Percentiles rank a stretch among this genome's conserved stretches.
Conservation (phyloP, 306 rosid species). For the Dalbergia oliveri region DNA sequence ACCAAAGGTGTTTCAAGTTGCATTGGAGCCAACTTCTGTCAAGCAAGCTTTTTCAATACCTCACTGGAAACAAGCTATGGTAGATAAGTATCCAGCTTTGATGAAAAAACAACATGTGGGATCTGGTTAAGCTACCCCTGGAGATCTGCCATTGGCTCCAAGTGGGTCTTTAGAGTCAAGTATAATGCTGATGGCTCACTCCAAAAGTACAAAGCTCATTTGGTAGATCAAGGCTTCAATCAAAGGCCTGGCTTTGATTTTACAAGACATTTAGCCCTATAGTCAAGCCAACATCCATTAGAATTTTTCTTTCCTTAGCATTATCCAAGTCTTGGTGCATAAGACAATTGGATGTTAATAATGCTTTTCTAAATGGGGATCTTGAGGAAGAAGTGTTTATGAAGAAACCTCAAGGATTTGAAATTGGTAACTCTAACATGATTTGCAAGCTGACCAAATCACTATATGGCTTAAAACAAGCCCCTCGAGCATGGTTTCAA, state of each 20-base stretch:
- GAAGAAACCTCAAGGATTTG: not conserved
- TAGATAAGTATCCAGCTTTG: not conserved
- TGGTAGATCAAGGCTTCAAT: not conserved
- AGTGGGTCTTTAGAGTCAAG: too few species aligned
- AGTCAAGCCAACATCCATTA: not conserved
- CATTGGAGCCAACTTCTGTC: not conserved
- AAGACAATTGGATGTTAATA: too few species aligned
- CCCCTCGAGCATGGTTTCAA: too few species aligned
- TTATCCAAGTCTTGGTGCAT: too few species aligned
- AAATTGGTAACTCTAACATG: too few species aligned
- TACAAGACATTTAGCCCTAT: not conserved
- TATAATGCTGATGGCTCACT: too few species aligned
- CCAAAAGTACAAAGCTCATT: not conserved
- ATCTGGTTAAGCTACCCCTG: not conserved
- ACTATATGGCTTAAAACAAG: too few species aligned
- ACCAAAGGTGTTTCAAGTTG: not conserved
- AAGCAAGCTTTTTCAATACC: not conserved
- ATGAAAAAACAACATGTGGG: not conserved
- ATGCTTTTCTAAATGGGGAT: too few species aligned
- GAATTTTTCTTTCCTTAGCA: too few species aligned
- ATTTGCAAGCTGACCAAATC: too few species aligned
- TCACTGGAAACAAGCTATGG: not conserved
- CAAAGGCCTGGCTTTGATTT: not conserved
- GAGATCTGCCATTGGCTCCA: not conserved
- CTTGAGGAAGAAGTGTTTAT: not conserved